Evolutionary conservation across 306 rosid genomes (phyloP).

Genomic region (Macrotyloma uniflorum): DNA sequence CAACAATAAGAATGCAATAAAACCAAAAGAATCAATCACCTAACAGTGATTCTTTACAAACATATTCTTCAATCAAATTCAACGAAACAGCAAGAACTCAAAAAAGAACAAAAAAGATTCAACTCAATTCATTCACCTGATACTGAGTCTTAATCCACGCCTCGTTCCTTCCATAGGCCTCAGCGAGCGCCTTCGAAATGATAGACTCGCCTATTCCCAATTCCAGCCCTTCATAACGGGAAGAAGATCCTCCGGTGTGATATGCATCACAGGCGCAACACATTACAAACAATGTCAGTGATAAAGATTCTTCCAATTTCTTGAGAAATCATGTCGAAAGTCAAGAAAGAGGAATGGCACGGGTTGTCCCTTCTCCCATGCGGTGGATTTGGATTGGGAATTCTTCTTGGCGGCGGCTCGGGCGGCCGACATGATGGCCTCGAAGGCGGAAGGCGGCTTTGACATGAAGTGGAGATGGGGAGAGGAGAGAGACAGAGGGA

Average conservation of each 20-base stretch:
- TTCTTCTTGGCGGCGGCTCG: slow-evolving; percentile 75
- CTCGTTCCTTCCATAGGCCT: slow-evolving; percentile 79
- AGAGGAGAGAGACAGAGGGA: neutral
- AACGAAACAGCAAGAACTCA: neutral
- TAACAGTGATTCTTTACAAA: neutral
- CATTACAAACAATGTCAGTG: slow-evolving; percentile 80
- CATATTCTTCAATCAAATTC: neutral
- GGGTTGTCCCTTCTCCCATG: slow-evolving; percentile 71
- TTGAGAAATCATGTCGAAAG: slow-evolving; percentile 58
- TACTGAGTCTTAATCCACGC: slow-evolving; percentile 65
- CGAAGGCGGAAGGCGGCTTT: slow-evolving; percentile 72
- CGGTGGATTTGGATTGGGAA: slow-evolving; percentile 31
- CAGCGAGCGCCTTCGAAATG: slow-evolving; percentile 80
- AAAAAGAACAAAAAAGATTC: neutral
- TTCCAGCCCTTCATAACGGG: slow-evolving; percentile 70
- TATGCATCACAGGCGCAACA: slow-evolving; percentile 75
- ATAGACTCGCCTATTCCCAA: slow-evolving; percentile 92
- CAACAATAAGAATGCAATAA: neutral
- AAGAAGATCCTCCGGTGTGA: slow-evolving; percentile 73
- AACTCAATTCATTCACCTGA: slow-evolving; percentile 46
- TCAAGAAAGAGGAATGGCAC: slow-evolving; percentile 75
- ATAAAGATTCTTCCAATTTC: slow-evolving; percentile 71
- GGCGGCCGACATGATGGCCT: slow-evolving; percentile 76
- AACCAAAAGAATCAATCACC: neutral
- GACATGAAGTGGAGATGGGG: slow-evolving; percentile 51